phyloP scores from a whole-genome alignment of 2,329 filamentous ascomycete species.

The Colletotrichum sp. region DNA sequence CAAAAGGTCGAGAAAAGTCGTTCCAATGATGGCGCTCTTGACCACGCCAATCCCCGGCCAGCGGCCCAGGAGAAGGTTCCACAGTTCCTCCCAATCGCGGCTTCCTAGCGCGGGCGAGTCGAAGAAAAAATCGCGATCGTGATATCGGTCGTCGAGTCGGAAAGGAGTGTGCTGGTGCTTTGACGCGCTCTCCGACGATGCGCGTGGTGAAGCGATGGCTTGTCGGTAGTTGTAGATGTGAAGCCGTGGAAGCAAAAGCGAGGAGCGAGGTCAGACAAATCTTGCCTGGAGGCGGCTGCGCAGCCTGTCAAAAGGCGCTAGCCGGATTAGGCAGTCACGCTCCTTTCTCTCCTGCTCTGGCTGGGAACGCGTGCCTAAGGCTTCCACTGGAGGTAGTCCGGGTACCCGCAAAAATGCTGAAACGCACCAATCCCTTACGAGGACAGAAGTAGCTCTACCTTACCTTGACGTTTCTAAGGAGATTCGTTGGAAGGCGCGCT shows the following conservation, averaged over 20 bases:
- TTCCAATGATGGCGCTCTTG: slow-evolving; percentile 45
- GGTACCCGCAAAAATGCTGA: slow-evolving; percentile 4
- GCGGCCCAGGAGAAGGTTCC: slow-evolving; percentile 53
- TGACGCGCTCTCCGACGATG: slow-evolving; percentile 56
- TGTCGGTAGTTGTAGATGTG: slow-evolving; percentile 25
- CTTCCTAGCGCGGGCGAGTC: slow-evolving; percentile 33
- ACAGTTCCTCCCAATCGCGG: slow-evolving; percentile 50
- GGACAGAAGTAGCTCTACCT: background rate
- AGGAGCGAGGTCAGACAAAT: slow-evolving; percentile 45
- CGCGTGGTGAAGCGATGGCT: slow-evolving; percentile 43
- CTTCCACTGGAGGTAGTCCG: background rate
- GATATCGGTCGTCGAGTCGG: slow-evolving; percentile 38
- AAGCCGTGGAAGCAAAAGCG: slow-evolving; percentile 45
- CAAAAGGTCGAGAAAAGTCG: slow-evolving; percentile 33
- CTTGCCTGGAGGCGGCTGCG: slow-evolving; percentile 46
- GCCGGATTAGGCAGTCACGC: slow-evolving; percentile 26
- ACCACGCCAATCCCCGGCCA: slow-evolving; percentile 49
- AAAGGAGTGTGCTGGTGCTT: slow-evolving; percentile 32
- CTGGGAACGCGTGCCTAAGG: background rate
- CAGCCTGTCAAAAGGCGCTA: slow-evolving; percentile 34
- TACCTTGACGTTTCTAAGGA: background rate
- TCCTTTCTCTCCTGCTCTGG: slow-evolving; percentile 28
- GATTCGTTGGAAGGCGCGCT: background rate
- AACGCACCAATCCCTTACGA: background rate
- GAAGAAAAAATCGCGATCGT: slow-evolving; percentile 37